phyloP scores from a whole-genome alignment of 129 eudicot genomes.

The Heracleum sosnowskyi region DNA sequence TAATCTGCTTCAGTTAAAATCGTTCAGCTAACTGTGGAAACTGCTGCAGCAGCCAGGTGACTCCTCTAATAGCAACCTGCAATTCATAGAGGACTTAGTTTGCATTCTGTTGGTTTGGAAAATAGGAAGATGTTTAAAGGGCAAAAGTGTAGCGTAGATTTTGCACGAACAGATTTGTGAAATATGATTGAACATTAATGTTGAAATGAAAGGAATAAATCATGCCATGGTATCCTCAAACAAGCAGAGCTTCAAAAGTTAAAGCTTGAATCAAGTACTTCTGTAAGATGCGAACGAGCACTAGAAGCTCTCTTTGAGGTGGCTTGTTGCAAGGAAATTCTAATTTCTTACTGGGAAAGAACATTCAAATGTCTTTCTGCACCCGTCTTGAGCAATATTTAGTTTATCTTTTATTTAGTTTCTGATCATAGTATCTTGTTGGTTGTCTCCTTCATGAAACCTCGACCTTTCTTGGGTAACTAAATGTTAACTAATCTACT shows the following conservation, averaged over 20 bases:
- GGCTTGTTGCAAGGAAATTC: not conserved
- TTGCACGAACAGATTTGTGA: no score
- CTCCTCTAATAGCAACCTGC: conserved; percentile 78
- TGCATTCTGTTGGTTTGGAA: not conserved
- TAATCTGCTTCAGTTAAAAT: conserved; percentile 21
- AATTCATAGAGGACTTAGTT: not conserved
- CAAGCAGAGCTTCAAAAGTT: no score
- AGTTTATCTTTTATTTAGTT: not conserved
- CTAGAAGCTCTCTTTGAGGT: no score
- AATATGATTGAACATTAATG: not conserved
- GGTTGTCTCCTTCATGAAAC: not conserved
- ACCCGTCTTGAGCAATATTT: no score
- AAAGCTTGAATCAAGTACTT: no score
- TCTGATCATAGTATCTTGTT: not conserved
- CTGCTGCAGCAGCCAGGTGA: conserved; percentile 83
- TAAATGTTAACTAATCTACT: no score
- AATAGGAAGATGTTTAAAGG: not conserved
- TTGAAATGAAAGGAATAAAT: not conserved
- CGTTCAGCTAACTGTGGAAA: conserved; percentile 73
- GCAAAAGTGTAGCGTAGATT: not conserved
- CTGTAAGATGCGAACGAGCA: no score
- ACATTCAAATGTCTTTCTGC: no score
- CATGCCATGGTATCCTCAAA: not conserved
- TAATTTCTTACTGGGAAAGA: not conserved
- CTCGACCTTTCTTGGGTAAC: not conserved